Conservation (phyloP, 108 stramenopile genomes). For the Cyclotella atomus region DNA sequence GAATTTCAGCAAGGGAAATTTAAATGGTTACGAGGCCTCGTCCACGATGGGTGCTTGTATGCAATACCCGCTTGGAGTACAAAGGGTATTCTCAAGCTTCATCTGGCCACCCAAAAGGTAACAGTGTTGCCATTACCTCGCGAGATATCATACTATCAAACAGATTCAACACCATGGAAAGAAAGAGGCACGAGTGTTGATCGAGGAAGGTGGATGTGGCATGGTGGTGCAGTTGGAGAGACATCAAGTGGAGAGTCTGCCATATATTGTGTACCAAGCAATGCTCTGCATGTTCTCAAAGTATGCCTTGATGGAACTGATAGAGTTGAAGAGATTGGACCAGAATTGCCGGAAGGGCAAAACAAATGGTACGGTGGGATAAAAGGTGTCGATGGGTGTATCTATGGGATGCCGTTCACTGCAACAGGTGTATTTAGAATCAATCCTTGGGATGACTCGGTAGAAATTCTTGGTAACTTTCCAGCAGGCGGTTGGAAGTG, state of each 20-base stretch:
- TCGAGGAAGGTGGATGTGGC: constrained; percentile 52
- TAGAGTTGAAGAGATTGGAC: constrained; percentile 38
- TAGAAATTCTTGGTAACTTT: constrained; percentile 37
- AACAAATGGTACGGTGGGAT: constrained; percentile 88
- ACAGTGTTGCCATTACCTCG: constrained; percentile 16
- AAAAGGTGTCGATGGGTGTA: constrained; percentile 48
- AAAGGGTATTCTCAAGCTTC: constrained; percentile 64
- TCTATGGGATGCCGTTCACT: constrained; percentile 42
- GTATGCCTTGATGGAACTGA: constrained; percentile 57
- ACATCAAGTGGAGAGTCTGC: constrained; percentile 32
- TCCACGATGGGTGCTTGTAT: constrained; percentile 75
- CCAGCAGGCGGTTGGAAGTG: constrained; percentile 38
- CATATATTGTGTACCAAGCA: constrained; percentile 85
- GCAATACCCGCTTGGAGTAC: constrained; percentile 76
- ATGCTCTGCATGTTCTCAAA: constrained; percentile 77
- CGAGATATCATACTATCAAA: constrained; percentile 21
- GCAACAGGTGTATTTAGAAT: constrained; percentile 47
- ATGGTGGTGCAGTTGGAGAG: constrained; percentile 36
- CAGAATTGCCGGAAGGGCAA: constrained; percentile 22
- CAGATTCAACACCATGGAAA: constrained; percentile 11
- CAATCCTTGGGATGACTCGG: constrained; percentile 33
- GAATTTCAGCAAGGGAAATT: constrained; percentile 53
- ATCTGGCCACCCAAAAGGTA: constrained; percentile 52
- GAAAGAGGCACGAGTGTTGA: constrained; percentile 18
- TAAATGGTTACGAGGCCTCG: constrained; percentile 84